These are phyloP conservation scores for Echites panduratus DNA, from an alignment of 257 asterid genomes.

Conservation along the genomic window DNA sequence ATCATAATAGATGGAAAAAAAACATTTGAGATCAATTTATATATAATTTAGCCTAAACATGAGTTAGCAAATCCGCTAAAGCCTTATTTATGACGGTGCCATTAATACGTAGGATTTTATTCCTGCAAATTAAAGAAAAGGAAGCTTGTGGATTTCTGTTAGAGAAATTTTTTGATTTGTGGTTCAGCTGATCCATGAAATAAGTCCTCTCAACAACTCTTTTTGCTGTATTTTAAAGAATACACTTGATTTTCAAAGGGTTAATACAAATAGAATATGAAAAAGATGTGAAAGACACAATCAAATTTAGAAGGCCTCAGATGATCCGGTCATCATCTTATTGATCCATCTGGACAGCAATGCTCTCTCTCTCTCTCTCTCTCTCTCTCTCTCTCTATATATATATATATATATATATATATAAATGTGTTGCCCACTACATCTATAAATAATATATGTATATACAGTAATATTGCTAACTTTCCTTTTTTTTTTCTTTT, in stretches of 20 bases:
- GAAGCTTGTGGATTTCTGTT: conserved; percentile 2
- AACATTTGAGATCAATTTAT: too few species aligned
- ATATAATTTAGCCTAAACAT: too few species aligned
- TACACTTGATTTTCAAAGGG: neutral
- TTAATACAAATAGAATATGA: neutral
- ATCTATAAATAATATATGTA: too few species aligned
- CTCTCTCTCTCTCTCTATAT: too few species aligned
- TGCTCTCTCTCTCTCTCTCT: too few species aligned
- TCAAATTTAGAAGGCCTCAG: neutral
- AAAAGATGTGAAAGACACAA: neutral
- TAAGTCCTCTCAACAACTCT: neutral
- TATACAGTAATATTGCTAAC: too few species aligned
- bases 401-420: too few species aligned
- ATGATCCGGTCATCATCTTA: neutral
- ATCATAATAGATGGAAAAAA: too few species aligned
- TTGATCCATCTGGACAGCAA: neutral
- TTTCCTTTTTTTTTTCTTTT: too few species aligned
- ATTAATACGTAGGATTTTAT: neutral
- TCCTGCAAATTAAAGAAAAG: neutral
- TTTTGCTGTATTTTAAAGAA: neutral
- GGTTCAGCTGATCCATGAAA: neutral
- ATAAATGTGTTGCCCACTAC: too few species aligned
- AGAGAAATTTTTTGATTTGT: neutral
- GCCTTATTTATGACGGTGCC: neutral
- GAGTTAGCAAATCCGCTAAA: too few species aligned